Conservation (phyloP, 2,329 filamentous ascomycete genomes). For the Penicillium sp. region DNA sequence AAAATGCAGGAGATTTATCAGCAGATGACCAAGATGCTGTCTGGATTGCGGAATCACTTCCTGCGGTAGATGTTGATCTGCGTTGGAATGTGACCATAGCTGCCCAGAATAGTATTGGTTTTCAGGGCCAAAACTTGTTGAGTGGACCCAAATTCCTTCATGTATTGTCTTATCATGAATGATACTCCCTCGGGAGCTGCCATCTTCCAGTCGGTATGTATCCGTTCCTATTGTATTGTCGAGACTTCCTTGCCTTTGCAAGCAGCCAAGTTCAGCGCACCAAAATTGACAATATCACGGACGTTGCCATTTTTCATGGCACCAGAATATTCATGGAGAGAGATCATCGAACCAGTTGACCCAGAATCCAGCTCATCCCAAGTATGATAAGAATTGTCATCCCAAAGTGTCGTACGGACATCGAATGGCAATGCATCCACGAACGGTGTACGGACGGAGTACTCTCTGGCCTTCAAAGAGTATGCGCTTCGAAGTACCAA, state of each 20-base stretch:
- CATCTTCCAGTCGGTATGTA: conserved; percentile 4
- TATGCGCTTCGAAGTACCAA: conserved; percentile 36
- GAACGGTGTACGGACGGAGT: conserved; percentile 32
- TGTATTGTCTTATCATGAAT: neutral
- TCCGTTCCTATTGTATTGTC: conserved; percentile 2
- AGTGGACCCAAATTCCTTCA: no score
- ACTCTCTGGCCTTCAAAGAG: conserved; percentile 29
- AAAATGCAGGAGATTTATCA: conserved; percentile 49
- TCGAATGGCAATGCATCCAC: conserved; percentile 35
- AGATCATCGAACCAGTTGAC: conserved; percentile 24
- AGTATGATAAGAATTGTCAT: conserved; percentile 12
- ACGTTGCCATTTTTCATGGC: conserved; percentile 26
- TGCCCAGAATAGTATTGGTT: neutral
- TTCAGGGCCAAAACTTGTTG: no score
- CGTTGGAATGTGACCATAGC: neutral
- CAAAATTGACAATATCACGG: conserved; percentile 23
- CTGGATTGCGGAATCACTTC: conserved; percentile 25
- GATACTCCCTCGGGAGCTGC: neutral
- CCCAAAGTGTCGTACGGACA: conserved; percentile 27
- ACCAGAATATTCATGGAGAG: conserved; percentile 29
- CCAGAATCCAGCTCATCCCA: conserved; percentile 9
- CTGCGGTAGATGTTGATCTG: conserved; percentile 14
- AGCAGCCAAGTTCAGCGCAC: conserved; percentile 28
- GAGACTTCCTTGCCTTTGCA: conserved; percentile 26
- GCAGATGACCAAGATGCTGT: conserved; percentile 28